A percentile compares a stretch with the other conserved stretches of the same genome.
phyloP scores from a whole-genome alignment of 2,329 filamentous ascomycete species.

The Taxawa tesnikishii region DNA sequence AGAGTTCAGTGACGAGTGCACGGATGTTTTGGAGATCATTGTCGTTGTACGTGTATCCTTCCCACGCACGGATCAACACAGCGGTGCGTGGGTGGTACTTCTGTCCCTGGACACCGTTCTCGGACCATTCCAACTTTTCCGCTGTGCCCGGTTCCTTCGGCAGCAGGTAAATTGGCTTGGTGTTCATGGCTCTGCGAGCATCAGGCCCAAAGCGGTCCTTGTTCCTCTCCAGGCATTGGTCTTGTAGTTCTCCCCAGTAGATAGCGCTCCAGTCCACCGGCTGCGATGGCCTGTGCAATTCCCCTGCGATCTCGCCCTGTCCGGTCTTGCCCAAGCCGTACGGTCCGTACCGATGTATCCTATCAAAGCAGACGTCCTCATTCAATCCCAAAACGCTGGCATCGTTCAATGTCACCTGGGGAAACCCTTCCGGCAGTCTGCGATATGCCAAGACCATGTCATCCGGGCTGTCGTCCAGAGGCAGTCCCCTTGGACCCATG shows the following conservation, averaged over 20 bases:
- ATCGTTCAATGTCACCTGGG: constrained; percentile 49
- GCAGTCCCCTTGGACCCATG: constrained; percentile 42
- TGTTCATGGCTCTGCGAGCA: constrained; percentile 21
- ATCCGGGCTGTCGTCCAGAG: constrained; percentile 42
- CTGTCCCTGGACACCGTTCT: constrained; percentile 5
- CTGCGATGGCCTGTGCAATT: constrained; percentile 11
- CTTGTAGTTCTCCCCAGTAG: constrained; percentile 60
- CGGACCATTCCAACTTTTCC: background rate
- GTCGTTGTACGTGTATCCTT: constrained; percentile 32
- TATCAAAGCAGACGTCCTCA: constrained; percentile 54
- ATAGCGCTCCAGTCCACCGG: constrained; percentile 47
- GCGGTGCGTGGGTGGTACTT: constrained; percentile 32
- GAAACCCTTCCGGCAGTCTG: constrained; percentile 46
- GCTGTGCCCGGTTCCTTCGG: constrained; percentile 9
- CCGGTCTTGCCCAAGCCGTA: constrained; percentile 44
- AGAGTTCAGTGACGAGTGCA: constrained; percentile 32
- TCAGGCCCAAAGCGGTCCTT: constrained; percentile 42
- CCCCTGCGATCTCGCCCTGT: constrained; percentile 23
- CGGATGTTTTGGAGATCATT: constrained; percentile 34
- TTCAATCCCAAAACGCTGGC: constrained; percentile 50
- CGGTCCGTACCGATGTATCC: constrained; percentile 36
- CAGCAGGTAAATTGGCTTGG: constrained; percentile 12
- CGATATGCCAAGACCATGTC: constrained; percentile 53
- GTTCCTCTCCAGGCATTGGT: constrained; percentile 54
- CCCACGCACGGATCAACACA: constrained; percentile 33